These are phyloP conservation scores for Yamadazyma kanchanaburiensis DNA, from an alignment of 1,139 yeast species.

Conservation along the genomic window DNA sequence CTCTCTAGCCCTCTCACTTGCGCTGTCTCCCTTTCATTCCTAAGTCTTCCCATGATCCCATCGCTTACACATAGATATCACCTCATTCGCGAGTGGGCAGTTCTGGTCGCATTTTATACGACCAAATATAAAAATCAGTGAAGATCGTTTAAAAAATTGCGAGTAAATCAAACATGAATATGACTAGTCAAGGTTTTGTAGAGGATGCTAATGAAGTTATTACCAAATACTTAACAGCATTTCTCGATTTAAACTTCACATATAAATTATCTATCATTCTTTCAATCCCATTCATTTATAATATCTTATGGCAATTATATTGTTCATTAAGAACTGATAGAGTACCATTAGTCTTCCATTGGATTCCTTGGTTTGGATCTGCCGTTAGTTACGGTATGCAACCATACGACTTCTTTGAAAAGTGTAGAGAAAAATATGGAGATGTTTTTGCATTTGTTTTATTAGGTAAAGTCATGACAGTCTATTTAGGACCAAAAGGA, in stretches of 20 bases:
- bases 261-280: slow-evolving; percentile 38
- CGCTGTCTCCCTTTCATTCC: too few species aligned
- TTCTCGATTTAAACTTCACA: slow-evolving; percentile 20
- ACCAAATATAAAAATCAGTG: slow-evolving; percentile 6
- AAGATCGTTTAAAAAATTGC: too few species aligned
- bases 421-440: slow-evolving; percentile 78
- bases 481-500: slow-evolving; percentile 94
- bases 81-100: slow-evolving; percentile 5
- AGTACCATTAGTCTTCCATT: slow-evolving; percentile 86
- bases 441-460: slow-evolving; percentile 88
- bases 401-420: slow-evolving; percentile 85
- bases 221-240: slow-evolving; percentile 6
- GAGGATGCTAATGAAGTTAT: slow-evolving; percentile 15
- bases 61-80: slow-evolving; percentile 4
- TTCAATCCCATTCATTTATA: slow-evolving; percentile 53
- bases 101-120: slow-evolving; percentile 7
- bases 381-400: slow-evolving; percentile 86
- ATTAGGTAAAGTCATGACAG: slow-evolving; percentile 92
- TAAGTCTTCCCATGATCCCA: too few species aligned
- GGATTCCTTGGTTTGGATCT: slow-evolving; percentile 95
- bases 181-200: too few species aligned
- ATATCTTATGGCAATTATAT: slow-evolving; percentile 65
- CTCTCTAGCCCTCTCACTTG: too few species aligned
- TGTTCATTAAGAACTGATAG: slow-evolving; percentile 74
- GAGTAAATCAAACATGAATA: too few species aligned